Evolutionary conservation across 129 eudicot genomes (phyloP).

Genomic region (Lonicera japonica): DNA sequence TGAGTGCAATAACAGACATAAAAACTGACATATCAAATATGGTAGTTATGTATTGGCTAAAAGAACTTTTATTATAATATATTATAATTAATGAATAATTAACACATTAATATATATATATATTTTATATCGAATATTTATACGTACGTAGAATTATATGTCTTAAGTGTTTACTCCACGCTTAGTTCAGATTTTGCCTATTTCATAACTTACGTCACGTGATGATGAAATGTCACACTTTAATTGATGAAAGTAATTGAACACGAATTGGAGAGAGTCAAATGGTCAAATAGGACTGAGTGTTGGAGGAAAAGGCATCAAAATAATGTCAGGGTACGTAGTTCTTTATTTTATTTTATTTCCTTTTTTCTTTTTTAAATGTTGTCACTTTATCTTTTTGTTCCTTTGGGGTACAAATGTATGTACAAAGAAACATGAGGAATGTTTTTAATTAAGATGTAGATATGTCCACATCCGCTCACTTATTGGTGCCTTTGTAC

Average conservation of each 20-base stretch:
- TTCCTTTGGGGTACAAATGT: slow-evolving; percentile 12
- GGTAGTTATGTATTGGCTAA: too few species aligned
- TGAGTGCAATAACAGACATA: too few species aligned
- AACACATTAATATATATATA: too few species aligned
- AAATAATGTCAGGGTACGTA: not conserved
- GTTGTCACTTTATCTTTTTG: slow-evolving; percentile 4
- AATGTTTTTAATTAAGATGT: not conserved
- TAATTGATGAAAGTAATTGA: not conserved
- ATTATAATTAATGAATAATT: too few species aligned
- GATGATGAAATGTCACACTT: too few species aligned
- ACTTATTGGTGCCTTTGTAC: slow-evolving; percentile 9
- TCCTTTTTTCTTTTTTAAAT: not conserved
- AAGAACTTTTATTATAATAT: too few species aligned
- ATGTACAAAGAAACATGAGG: not conserved
- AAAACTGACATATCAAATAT: too few species aligned
- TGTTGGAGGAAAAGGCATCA: slow-evolving; percentile 18
- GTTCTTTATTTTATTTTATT: not conserved
- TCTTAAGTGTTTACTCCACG: too few species aligned
- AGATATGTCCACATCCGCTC: not conserved
- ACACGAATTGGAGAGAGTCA: not conserved
- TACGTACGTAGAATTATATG: too few species aligned
- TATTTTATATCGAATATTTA: too few species aligned
- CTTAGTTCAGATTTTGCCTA: too few species aligned
- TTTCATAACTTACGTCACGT: too few species aligned
- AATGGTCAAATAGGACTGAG: slow-evolving; percentile 15